Evolutionary conservation across 2,329 filamentous ascomycete species (phyloP).

Genomic region (Fusarium multiceps): DNA sequence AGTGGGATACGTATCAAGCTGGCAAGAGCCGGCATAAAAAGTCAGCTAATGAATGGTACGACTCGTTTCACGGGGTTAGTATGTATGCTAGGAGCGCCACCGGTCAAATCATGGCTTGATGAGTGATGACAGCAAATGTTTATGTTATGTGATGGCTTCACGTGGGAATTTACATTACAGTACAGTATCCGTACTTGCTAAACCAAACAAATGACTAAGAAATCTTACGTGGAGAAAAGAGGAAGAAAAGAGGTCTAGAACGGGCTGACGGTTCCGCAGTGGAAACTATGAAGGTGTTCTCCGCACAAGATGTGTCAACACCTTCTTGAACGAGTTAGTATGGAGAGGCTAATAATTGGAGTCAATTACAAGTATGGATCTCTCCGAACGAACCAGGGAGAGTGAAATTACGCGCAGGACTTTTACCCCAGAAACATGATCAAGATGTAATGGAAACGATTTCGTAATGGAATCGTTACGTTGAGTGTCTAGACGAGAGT

Average conservation of each 20-base stretch:
- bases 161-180: neutral
- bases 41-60: slow-evolving; percentile 16
- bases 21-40: slow-evolving; percentile 30
- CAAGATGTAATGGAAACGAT: slow-evolving; percentile 28
- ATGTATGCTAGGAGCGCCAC: slow-evolving; percentile 32
- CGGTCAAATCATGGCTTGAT: slow-evolving; percentile 12
- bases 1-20: slow-evolving; percentile 1
- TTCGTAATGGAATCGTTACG: slow-evolving; percentile 37
- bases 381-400: slow-evolving; percentile 22
- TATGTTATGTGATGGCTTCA: slow-evolving; percentile 28
- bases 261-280: slow-evolving; percentile 33
- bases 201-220: neutral
- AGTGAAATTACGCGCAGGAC: slow-evolving; percentile 22
- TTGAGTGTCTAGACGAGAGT: slow-evolving; percentile 30
- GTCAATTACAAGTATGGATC: slow-evolving; percentile 26
- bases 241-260: slow-evolving; percentile 29
- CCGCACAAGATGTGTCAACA: slow-evolving; percentile 31
- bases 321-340: slow-evolving; percentile 33
- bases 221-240: slow-evolving; percentile 13
- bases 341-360: slow-evolving; percentile 38
- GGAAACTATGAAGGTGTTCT: slow-evolving; percentile 27
- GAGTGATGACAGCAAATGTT: slow-evolving; percentile 5
- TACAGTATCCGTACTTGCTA: neutral
- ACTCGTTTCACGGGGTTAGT: slow-evolving; percentile 18
- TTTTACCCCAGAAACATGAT: slow-evolving; percentile 36